Conservation (phyloP, 169 alveolate species). For the Cryptosporidium parvum region DNA sequence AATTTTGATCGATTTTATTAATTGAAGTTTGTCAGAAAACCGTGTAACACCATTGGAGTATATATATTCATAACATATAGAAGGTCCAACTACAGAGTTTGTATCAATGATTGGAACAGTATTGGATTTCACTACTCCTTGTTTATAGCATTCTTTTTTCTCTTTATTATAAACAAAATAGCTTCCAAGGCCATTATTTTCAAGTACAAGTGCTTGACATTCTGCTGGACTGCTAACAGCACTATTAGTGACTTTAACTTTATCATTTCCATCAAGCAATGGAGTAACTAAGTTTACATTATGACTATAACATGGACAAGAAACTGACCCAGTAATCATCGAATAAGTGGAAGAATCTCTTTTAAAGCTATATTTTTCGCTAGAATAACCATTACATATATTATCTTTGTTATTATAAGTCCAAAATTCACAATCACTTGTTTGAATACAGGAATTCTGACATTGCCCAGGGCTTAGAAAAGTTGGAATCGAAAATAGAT, state of each 20-base stretch:
- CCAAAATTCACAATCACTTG: constrained; percentile 70
- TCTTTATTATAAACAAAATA: constrained; percentile 41
- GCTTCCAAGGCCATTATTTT: constrained; percentile 36
- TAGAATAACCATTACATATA: constrained; percentile 64
- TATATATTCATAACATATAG: constrained; percentile 45
- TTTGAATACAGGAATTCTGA: constrained; percentile 51
- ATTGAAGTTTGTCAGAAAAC: constrained; percentile 4
- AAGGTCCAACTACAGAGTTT: constrained; percentile 62
- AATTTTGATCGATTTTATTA: constrained; percentile 13
- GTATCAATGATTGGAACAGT: constrained; percentile 32
- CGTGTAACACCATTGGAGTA: constrained; percentile 30
- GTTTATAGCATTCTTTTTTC: constrained; percentile 42
- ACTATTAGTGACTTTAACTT: constrained; percentile 6
- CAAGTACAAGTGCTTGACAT: constrained; percentile 64
- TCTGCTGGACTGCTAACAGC: constrained; percentile 32
- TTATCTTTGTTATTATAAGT: constrained; percentile 46
- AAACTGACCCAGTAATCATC: constrained; percentile 68
- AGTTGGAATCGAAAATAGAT: constrained; percentile 66
- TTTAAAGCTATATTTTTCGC: constrained; percentile 60
- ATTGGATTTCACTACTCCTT: constrained; percentile 46
- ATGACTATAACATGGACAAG: constrained; percentile 71
- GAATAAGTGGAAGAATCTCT: constrained; percentile 45
- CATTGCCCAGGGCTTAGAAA: constrained; percentile 74
- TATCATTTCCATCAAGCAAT: neutral
- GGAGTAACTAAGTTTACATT: constrained; percentile 64